Evolutionary conservation across 306 rosid species (phyloP).

Genomic region (Gastrolobium villosum): DNA sequence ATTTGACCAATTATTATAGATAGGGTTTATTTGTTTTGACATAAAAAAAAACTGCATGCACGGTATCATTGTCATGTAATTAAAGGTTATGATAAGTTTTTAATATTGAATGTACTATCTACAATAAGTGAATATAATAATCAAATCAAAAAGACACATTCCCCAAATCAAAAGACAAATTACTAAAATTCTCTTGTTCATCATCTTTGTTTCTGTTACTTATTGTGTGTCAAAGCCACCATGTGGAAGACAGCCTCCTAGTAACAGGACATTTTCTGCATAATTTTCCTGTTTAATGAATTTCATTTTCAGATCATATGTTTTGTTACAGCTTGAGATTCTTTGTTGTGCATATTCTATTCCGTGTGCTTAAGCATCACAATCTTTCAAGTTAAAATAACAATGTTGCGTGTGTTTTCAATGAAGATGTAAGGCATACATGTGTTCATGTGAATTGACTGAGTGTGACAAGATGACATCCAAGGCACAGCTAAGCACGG

Average conservation of each 20-base stretch:
- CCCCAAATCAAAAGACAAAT: too few relatives aligned
- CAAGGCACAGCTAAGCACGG: not conserved
- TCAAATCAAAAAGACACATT: too few relatives aligned
- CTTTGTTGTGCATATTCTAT: not conserved
- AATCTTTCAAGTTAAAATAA: not conserved
- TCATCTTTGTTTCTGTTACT: too few relatives aligned
- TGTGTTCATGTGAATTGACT: not conserved
- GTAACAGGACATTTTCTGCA: conserved; percentile 18
- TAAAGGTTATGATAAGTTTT: not conserved
- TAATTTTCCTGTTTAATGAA: not conserved
- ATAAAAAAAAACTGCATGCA: too few relatives aligned
- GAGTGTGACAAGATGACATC: not conserved
- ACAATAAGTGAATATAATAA: not conserved
- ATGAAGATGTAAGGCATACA: not conserved
- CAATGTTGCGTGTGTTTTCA: not conserved
- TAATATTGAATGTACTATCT: not conserved
- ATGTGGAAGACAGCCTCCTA: conserved; percentile 21
- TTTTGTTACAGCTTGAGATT: not conserved
- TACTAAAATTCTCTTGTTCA: too few relatives aligned
- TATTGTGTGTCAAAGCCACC: not conserved
- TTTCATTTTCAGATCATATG: too few relatives aligned
- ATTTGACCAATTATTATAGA: too few relatives aligned
- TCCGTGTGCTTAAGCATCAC: not conserved
- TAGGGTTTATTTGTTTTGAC: too few relatives aligned
- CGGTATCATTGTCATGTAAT: not conserved